Evolutionary conservation across 208 protist species (phyloP).

Genomic region (Trypanosoma boissoni): DNA sequence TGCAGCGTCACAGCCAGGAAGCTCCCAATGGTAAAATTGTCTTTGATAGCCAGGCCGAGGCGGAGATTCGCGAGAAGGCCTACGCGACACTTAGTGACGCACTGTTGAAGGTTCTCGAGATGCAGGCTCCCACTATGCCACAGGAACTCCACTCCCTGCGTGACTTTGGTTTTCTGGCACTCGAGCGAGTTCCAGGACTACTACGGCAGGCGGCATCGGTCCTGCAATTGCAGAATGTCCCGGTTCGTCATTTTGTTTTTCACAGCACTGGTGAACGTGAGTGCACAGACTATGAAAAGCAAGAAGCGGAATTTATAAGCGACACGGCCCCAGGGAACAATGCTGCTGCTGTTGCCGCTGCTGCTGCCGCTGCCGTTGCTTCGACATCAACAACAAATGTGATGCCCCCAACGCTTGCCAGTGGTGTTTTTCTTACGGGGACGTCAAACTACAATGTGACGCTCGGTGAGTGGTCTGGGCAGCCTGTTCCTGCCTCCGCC

Average conservation of each 20-base stretch:
- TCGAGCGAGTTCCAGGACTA: conserved; percentile 63
- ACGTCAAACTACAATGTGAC: conserved; percentile 49
- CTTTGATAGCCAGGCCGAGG: conserved; percentile 53
- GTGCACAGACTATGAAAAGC: neutral
- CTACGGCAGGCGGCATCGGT: conserved; percentile 49
- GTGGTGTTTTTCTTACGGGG: conserved; percentile 66
- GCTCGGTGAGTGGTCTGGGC: conserved; percentile 61
- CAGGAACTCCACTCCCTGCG: conserved; percentile 46
- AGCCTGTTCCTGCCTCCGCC: conserved; percentile 32
- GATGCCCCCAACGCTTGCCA: conserved; percentile 5
- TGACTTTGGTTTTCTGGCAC: conserved; percentile 63
- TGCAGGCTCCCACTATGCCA: conserved; percentile 39
- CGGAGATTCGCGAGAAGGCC: conserved; percentile 58
- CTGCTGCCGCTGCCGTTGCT: neutral
- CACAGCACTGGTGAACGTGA: conserved; percentile 59
- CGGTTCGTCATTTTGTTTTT: conserved; percentile 80
- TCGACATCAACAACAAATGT: conserved; percentile 7
- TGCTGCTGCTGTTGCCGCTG: neutral
- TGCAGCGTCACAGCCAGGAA: conserved; percentile 14
- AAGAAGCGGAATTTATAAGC: neutral
- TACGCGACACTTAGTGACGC: conserved; percentile 64
- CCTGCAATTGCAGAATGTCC: conserved; percentile 61
- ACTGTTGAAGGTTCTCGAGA: conserved; percentile 58
- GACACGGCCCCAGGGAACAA: neutral
- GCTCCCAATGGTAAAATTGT: conserved; percentile 1